phyloP scores from a whole-genome alignment of 2,329 filamentous ascomycete species.

The Fusarium aywerte region DNA sequence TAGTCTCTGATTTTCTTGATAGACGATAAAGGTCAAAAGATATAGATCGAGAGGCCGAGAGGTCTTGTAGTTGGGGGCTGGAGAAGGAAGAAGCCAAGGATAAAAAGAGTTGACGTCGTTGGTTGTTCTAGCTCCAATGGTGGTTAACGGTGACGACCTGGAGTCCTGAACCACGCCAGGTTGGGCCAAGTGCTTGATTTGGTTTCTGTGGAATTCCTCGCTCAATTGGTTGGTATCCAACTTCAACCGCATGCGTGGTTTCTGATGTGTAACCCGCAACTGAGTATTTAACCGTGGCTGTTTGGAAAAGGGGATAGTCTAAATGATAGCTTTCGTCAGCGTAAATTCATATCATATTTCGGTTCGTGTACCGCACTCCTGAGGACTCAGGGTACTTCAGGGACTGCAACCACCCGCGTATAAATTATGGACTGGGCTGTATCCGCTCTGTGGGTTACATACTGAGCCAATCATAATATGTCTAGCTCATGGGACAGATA shows the following conservation, averaged over 20 bases:
- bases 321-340: slow-evolving; percentile 13
- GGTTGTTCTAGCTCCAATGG: slow-evolving; percentile 33
- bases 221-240: slow-evolving; percentile 15
- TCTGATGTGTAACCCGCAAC: neutral
- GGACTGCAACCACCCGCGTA: slow-evolving; percentile 27
- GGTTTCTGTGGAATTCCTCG: slow-evolving; percentile 29
- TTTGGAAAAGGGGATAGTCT: slow-evolving; percentile 18
- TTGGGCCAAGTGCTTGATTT: slow-evolving; percentile 36
- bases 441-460: slow-evolving; percentile 7
- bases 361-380: slow-evolving; percentile 8
- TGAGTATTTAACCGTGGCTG: slow-evolving; percentile 18
- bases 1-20: neutral
- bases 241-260: slow-evolving; percentile 26
- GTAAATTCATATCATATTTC: slow-evolving; percentile 9
- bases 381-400: too few relatives aligned
- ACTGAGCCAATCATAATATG: slow-evolving; percentile 31
- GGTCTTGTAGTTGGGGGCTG: slow-evolving; percentile 19
- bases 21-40: slow-evolving; percentile 1
- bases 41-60: slow-evolving; percentile 3
- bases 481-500: slow-evolving; percentile 1
- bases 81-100: slow-evolving; percentile 26
- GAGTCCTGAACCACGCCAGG: slow-evolving; percentile 21
- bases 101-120: slow-evolving; percentile 41
- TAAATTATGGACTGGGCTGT: slow-evolving; percentile 26
- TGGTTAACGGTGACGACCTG: slow-evolving; percentile 22